Percentiles rank a stretch among this genome's conserved stretches.
Evolutionary conservation across 169 alveolate species (phyloP).

Genomic region (Plasmodium blacklocki): DNA sequence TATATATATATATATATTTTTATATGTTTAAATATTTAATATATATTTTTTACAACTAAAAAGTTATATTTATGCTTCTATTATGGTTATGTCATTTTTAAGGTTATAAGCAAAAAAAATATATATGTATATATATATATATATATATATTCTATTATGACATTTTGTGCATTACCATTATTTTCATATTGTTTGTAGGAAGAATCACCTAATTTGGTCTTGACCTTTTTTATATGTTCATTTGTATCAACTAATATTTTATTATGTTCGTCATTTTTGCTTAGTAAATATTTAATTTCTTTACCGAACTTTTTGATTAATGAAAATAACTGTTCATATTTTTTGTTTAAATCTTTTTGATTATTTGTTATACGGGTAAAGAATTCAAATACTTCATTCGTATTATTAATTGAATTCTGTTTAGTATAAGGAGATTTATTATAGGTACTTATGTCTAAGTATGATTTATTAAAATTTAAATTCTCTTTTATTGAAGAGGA

Average conservation of each 20-base stretch:
- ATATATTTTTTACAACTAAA: no score
- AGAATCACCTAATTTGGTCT: conserved; percentile 36
- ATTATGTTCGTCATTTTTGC: conserved; percentile 57
- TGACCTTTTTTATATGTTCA: conserved; percentile 47
- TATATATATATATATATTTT: no score
- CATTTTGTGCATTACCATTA: conserved; percentile 27
- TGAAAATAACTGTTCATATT: conserved; percentile 64
- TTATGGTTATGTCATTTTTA: no score
- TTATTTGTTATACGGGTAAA: conserved; percentile 64
- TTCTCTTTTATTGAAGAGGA: conserved; percentile 53
- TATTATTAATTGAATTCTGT: conserved; percentile 57
- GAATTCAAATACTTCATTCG: conserved; percentile 62
- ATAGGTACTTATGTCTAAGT: conserved; percentile 49
- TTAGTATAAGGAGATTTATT: conserved; percentile 43
- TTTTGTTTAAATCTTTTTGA: conserved; percentile 66
- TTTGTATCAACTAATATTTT: conserved; percentile 50
- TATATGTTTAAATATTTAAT: no score
- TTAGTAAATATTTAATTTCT: conserved; percentile 65
- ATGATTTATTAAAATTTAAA: conserved; percentile 41
- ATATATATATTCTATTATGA: background rate
- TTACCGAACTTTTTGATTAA: conserved; percentile 67
- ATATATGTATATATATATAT: background rate
- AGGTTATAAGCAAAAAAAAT: no score
- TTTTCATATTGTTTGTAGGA: conserved; percentile 51
- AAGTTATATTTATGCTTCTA: no score